Conservation (phyloP, 2,329 filamentous ascomycete genomes). For the Fusarium sp. region DNA sequence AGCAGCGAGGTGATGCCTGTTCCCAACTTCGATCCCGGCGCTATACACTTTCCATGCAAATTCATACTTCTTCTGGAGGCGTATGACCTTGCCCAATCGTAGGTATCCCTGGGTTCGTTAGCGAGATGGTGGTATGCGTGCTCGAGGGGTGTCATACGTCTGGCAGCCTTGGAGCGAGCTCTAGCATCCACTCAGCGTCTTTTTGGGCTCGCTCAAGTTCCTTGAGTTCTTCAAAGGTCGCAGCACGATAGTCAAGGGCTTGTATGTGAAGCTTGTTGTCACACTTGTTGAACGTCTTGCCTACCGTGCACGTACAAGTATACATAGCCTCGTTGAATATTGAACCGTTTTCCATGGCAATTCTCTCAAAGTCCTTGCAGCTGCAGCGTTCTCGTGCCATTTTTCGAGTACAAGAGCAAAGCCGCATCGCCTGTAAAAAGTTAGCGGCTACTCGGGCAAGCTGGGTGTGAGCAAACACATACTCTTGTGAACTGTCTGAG, state of each 20-base stretch:
- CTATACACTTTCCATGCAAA: slow-evolving; percentile 54
- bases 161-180: slow-evolving; percentile 52
- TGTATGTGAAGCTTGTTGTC: slow-evolving; percentile 51
- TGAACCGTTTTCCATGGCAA: slow-evolving; percentile 47
- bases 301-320: slow-evolving; percentile 50
- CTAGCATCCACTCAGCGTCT: slow-evolving; percentile 56
- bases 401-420: slow-evolving; percentile 49
- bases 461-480: slow-evolving; percentile 2
- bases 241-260: slow-evolving; percentile 54
- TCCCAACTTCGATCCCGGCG: slow-evolving; percentile 50
- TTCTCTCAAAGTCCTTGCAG: slow-evolving; percentile 53
- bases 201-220: slow-evolving; percentile 51
- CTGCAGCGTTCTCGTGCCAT: slow-evolving; percentile 49
- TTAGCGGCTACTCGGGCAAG: neutral
- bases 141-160: slow-evolving; percentile 46
- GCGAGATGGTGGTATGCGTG: neutral
- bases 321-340: slow-evolving; percentile 55
- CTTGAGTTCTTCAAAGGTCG: slow-evolving; percentile 51
- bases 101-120: slow-evolving; percentile 52
- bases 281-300: slow-evolving; percentile 53
- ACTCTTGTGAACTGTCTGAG: slow-evolving; percentile 52
- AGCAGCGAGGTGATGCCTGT: slow-evolving; percentile 39
- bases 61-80: slow-evolving; percentile 50
- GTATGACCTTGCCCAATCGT: slow-evolving; percentile 52
- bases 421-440: slow-evolving; percentile 48